Evolutionary conservation across 2,329 filamentous ascomycete genomes (phyloP).

Genomic region (Paradendryphiella salina): DNA sequence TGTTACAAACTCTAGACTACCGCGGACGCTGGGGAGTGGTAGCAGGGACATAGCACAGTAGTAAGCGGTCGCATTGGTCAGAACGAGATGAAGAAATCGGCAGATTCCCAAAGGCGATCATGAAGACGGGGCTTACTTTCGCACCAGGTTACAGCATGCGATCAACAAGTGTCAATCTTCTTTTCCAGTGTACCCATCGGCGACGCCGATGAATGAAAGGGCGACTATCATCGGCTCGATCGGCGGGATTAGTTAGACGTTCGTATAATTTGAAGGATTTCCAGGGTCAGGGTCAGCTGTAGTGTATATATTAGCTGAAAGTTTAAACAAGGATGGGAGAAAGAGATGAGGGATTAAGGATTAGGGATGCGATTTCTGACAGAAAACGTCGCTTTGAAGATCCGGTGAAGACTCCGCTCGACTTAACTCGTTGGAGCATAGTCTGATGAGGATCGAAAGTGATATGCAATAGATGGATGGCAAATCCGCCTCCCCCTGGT

Average conservation of each 20-base stretch:
- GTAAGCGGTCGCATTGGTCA: no score
- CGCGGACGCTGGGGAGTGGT: no score
- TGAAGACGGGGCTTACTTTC: no score
- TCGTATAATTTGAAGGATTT: not conserved
- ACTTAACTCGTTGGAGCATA: not conserved
- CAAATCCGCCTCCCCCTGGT: not conserved
- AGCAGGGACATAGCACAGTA: no score
- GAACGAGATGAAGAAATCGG: no score
- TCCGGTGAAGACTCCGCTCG: not conserved
- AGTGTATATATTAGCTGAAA: not conserved
- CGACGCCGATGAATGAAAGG: not conserved
- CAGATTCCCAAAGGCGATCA: no score
- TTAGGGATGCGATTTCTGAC: not conserved
- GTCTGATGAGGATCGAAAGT: not conserved
- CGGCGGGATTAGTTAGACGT: not conserved
- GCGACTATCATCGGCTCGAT: not conserved
- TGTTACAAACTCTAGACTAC: no score
- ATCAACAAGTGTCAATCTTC: no score
- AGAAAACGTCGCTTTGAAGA: not conserved
- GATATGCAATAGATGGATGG: not conserved
- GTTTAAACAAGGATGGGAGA: not conserved
- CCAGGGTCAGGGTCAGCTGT: conserved; percentile 4
- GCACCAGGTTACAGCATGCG: no score
- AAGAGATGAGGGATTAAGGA: not conserved
- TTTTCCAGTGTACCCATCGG: no score